Percentiles rank a stretch among this genome's conserved stretches.
These are phyloP conservation scores for Histomonas meleagridis DNA, from an alignment of 208 protist genomes.

Conservation along the genomic window DNA sequence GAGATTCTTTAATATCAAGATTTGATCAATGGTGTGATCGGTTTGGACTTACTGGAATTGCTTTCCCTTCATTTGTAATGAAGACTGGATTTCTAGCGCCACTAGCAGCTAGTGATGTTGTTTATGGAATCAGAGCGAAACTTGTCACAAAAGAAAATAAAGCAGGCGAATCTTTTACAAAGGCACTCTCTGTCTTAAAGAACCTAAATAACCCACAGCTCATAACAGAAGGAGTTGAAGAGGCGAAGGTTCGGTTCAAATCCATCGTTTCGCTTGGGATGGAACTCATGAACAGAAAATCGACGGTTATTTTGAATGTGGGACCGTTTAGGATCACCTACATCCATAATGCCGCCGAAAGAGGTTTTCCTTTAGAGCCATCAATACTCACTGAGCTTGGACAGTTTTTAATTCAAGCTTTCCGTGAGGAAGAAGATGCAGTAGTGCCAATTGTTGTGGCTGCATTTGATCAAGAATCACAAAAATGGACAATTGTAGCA, in stretches of 20 bases:
- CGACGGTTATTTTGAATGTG: not conserved
- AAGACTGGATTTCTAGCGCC: not conserved
- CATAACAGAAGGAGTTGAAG: not conserved
- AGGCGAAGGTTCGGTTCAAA: not conserved
- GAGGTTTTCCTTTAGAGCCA: not conserved
- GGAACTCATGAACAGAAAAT: not conserved
- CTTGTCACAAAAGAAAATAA: not conserved
- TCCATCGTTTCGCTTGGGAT: not conserved
- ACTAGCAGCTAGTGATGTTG: not conserved
- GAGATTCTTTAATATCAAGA: not conserved
- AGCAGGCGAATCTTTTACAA: not conserved
- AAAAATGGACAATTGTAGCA: not conserved
- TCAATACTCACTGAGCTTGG: not conserved
- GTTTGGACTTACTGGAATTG: not conserved
- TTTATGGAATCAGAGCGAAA: not conserved
- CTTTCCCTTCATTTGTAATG: not conserved
- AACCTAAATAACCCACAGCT: not conserved
- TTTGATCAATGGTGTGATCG: not conserved
- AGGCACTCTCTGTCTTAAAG: not conserved
- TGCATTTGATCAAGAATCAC: not conserved
- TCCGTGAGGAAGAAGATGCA: not conserved
- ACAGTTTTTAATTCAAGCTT: constrained; percentile 2
- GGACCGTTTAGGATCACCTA: not conserved
- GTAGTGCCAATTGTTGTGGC: not conserved
- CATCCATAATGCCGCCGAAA: not conserved